These are phyloP conservation scores for Lepidium sativum DNA, from an alignment of 345 rosid species.

Conservation along the genomic window DNA sequence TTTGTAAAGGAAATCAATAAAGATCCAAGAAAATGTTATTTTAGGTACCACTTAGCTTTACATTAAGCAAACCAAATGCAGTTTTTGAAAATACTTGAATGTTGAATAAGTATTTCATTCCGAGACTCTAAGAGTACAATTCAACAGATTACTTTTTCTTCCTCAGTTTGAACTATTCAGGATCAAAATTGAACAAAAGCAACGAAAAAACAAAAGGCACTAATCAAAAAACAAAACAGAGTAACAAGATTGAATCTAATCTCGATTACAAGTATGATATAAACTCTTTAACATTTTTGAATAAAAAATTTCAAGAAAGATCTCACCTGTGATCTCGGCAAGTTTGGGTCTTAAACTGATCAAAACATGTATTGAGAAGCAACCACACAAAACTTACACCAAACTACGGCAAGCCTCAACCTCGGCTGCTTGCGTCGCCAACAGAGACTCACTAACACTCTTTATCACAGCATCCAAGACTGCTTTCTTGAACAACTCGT, in stretches of 20 bases:
- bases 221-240: neutral
- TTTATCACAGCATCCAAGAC: slow-evolving; percentile 47
- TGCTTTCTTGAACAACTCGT: slow-evolving; percentile 45
- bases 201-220: neutral
- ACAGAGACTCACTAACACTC: slow-evolving; percentile 30
- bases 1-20: neutral
- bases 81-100: neutral
- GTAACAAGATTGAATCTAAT: slow-evolving; percentile 16
- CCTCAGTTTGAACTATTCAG: slow-evolving; percentile 9
- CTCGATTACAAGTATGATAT: slow-evolving; percentile 17
- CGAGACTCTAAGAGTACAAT: neutral
- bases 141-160: neutral
- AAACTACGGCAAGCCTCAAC: slow-evolving; percentile 54
- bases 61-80: neutral
- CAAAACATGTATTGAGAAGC: neutral
- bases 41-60: neutral
- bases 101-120: neutral
- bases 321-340: neutral
- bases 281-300: neutral
- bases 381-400: neutral
- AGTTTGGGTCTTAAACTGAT: neutral
- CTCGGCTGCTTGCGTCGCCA: slow-evolving; percentile 45
- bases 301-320: slow-evolving; percentile 1
- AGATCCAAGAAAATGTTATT: neutral
- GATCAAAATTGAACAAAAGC: slow-evolving; percentile 7